Base-by-base conservation (phyloP, 192 early-diverging fungal genomes). In the Backusella parvicylindrica region DNA sequence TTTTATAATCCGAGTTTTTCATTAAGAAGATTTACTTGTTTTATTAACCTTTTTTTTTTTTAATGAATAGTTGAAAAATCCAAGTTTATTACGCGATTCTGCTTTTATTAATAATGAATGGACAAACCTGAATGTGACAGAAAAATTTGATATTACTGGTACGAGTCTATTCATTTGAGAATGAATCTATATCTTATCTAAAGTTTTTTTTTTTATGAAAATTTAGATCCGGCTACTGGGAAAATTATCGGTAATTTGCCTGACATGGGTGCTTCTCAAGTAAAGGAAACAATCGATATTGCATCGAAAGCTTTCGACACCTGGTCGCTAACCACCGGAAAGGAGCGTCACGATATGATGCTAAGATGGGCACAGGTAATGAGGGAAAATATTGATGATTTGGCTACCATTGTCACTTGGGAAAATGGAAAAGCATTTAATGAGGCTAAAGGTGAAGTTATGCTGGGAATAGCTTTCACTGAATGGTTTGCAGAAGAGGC, bases 401-500 rank as follows among this genome's bases (percentile, higher is more conserved):
- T 96, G 60, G 96, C 91, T 6, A 88, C 82, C 36, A 91, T 96
- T 65, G 80, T 94, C 74, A 94, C 95, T n/a, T 82, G 90, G 75
- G 96, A 97, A 76, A 87, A 92, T 73, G 96, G 96, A 21, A 97
- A 96, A 72, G 66, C 88, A 13, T 38, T 89, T 40, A 70, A 56
- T 9, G 87, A 94, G 53, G 86, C 91, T 8, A 26, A 41, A 13
- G 87, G 87, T 16, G 92, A 93, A 72, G 79, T 93, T 16, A 60
- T 66, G 2, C 92, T 93, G 76, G 91, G 87, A 15, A 83, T 88
- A 13, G 83, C 84, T 26, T 96, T 91, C 73, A 84, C 93, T 63
- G 89, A 92, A 74, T 96, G 93, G 94, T 95, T 93, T 75, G 83
- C 91, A n/a, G 94, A 95, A 68, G 95, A 96, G 74, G 92, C 94